A percentile compares a stretch with the other conserved stretches of the same genome.
These are phyloP conservation scores for Aureobasidium leucospermi DNA, from an alignment of 2,329 filamentous ascomycete genomes.

Conservation along the genomic window DNA sequence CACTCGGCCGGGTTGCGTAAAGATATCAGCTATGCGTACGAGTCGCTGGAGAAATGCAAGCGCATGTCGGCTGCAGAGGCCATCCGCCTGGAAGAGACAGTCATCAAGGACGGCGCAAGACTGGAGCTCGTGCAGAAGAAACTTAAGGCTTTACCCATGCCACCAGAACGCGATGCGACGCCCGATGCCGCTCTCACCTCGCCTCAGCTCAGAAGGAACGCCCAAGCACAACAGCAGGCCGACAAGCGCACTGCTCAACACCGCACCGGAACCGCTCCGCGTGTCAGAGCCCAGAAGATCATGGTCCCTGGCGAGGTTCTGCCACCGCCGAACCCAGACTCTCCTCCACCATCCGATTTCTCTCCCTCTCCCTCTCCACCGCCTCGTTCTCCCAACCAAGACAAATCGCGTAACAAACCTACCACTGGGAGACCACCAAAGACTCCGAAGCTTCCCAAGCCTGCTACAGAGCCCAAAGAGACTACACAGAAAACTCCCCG, in stretches of 20 bases:
- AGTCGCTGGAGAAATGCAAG: constrained; percentile 32
- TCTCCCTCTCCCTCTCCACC: constrained; percentile 34
- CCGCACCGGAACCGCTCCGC: constrained; percentile 15
- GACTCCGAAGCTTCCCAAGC: constrained; percentile 31
- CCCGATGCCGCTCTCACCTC: constrained; percentile 29
- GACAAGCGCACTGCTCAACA: constrained; percentile 17
- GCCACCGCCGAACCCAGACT: constrained; percentile 37
- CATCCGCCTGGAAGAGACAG: constrained; percentile 27
- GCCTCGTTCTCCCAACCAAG: constrained; percentile 24
- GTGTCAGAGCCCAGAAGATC: constrained; percentile 26
- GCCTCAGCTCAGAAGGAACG: constrained; percentile 22
- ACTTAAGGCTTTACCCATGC: constrained; percentile 54
- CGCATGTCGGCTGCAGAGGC: constrained; percentile 31
- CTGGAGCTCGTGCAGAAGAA: constrained; percentile 54
- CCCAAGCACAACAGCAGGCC: constrained; percentile 14
- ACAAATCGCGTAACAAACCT: constrained; percentile 20
- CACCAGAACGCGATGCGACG: constrained; percentile 54
- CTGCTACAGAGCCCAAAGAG: constrained; percentile 28
- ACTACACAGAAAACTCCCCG: constrained; percentile 40
- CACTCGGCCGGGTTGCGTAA: constrained; percentile 46
- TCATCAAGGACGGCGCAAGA: constrained; percentile 39
- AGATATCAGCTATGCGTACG: constrained; percentile 50
- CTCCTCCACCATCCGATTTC: constrained; percentile 15
- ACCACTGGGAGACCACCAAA: constrained; percentile 5
- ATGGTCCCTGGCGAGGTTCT: constrained; percentile 39